Evolutionary conservation across 2,329 filamentous ascomycete genomes (phyloP).

Genomic region (Claviceps sp.): DNA sequence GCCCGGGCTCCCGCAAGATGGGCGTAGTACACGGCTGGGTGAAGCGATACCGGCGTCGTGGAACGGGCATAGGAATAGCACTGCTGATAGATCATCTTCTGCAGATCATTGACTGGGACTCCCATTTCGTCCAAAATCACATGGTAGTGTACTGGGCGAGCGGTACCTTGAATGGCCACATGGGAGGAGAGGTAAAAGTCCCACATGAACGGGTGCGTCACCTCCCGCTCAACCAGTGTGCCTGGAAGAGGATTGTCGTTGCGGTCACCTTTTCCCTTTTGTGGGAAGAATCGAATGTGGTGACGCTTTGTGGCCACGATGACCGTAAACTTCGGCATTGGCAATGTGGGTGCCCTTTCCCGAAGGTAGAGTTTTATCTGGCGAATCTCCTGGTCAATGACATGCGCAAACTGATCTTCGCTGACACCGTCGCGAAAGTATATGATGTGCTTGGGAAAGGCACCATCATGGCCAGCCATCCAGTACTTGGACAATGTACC

Average conservation of each 20-base stretch:
- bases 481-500: slow-evolving; percentile 51
- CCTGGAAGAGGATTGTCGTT: slow-evolving; percentile 78
- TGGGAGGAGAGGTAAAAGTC: slow-evolving; percentile 63
- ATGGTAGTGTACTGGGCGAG: slow-evolving; percentile 84
- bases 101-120: slow-evolving; percentile 53
- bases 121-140: slow-evolving; percentile 72
- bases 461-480: slow-evolving; percentile 35
- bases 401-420: slow-evolving; percentile 70
- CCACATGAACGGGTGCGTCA: slow-evolving; percentile 83
- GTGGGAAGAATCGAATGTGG: slow-evolving; percentile 84
- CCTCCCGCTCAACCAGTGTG: slow-evolving; percentile 73
- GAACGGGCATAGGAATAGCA: slow-evolving; percentile 89
- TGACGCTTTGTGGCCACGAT: slow-evolving; percentile 88
- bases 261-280: slow-evolving; percentile 44
- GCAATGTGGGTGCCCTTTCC: slow-evolving; percentile 18
- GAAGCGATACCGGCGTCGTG: slow-evolving; percentile 80
- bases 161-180: slow-evolving; percentile 80
- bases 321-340: slow-evolving; percentile 61
- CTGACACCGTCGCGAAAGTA: slow-evolving; percentile 91
- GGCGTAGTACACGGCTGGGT: slow-evolving; percentile 89
- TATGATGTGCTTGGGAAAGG: slow-evolving; percentile 57
- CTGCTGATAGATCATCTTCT: slow-evolving; percentile 86
- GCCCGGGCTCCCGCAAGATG: slow-evolving; percentile 78
- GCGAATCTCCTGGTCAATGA: slow-evolving; percentile 64
- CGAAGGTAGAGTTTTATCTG: slow-evolving; percentile 52